These are phyloP conservation scores for Trypanosoma brucei DNA, from an alignment of 208 protist genomes.

Conservation along the genomic window DNA sequence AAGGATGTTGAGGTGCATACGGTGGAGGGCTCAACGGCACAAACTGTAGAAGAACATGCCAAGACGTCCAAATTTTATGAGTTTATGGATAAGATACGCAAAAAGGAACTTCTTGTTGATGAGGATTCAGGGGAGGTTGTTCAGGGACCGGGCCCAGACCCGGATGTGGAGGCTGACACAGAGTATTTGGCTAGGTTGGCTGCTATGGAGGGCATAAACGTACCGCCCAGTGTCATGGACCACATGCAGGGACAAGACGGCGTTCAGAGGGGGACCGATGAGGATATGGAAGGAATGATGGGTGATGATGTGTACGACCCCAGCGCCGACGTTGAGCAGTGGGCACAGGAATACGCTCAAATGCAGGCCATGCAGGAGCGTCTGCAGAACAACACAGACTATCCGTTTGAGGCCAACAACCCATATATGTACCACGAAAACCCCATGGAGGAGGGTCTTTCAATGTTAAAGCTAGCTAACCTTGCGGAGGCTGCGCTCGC, in stretches of 20 bases:
- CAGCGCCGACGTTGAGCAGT: conserved; percentile 54
- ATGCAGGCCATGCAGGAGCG: conserved; percentile 51
- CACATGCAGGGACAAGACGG: conserved; percentile 11
- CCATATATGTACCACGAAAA: conserved; percentile 76
- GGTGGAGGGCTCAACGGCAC: conserved; percentile 33
- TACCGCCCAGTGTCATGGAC: conserved; percentile 45
- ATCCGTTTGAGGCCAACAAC: conserved; percentile 88
- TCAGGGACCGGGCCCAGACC: conserved; percentile 59
- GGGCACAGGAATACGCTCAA: conserved; percentile 69
- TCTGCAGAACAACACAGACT: conserved; percentile 65
- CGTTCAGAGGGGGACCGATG: conserved; percentile 14
- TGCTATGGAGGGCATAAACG: conserved; percentile 40
- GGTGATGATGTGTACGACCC: conserved; percentile 1
- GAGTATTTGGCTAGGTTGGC: conserved; percentile 55
- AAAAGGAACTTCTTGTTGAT: conserved; percentile 72
- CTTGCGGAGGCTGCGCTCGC: conserved; percentile 84
- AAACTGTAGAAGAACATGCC: conserved; percentile 58
- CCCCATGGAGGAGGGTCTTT: conserved; percentile 66
- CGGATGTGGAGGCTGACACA: conserved; percentile 41
- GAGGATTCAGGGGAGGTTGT: conserved; percentile 74
- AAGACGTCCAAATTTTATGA: conserved; percentile 67
- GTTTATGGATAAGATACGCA: conserved; percentile 79
- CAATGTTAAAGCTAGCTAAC: conserved; percentile 69
- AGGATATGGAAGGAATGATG: conserved; percentile 24
- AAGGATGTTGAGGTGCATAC: conserved; percentile 55